Evolutionary conservation across 495 filamentous ascomycete species (phyloP), one percentile per base, ranked within the genome.

Genomic region (Sabuloglossum arenarium): DNA sequence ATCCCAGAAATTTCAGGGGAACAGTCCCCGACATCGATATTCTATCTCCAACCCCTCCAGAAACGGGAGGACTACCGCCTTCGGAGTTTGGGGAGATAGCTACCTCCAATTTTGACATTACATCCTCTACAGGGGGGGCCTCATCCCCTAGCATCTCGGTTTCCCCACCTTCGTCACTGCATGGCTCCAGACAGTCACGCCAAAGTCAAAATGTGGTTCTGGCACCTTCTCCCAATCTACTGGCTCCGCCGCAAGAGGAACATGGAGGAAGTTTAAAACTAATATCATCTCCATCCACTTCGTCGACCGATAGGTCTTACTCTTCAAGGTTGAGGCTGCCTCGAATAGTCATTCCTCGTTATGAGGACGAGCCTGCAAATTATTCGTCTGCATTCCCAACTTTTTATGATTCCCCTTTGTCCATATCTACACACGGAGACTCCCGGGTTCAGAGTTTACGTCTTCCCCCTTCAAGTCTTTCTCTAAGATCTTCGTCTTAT

Each of bases 391-490:
- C 51, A 6, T 73, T 80, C 64, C 69, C 80, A 51, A 62, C 72
- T 55, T 70, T 79, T 64, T 62, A 68, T 56, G 68, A 81, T 61
- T 62, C 66, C 27, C 63, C 70, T 3, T 58, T 61, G 39, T 55
- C 66, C 11, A 47, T 59, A 5, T 56, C 51, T 19, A 56, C 34
- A 30, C 59, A 49, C 43, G 60, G 63, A 1, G 53, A 63, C 10
- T 37, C 74, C 0, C 73, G 73, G 4, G 61, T 77, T 37, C 70
- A 76, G 3, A 81, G 75, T 60, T 67, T 77, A 57, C 75, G 65
- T 62, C 68, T 76, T 28, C 69, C 75, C 6, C 68, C 75, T 25
- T 65, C 73, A 19, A 70, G 71, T 29, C 69, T 74, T 21, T 79
- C 76, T 19, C 71, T 73, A n/a, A 71, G 76, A 53, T 70, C 68